phyloP scores from a whole-genome alignment of 2,329 filamentous ascomycete species.

The Fusarium lyarnte region DNA sequence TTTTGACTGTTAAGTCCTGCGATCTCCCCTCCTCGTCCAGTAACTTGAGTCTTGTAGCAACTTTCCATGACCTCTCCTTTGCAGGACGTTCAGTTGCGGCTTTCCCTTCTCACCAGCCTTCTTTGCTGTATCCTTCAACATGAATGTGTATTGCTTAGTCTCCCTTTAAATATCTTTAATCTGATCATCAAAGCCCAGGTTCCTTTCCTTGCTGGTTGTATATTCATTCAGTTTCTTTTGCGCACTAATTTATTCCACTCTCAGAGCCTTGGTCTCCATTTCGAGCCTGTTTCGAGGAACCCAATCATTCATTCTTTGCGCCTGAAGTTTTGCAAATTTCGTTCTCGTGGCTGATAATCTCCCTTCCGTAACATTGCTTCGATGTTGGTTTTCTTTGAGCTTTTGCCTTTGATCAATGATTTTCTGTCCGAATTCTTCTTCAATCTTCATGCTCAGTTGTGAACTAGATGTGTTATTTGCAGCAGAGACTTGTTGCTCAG shows the following conservation, averaged over 20 bases:
- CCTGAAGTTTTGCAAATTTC: fast-evolving
- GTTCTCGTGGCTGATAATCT: not conserved
- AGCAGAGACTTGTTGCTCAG: too few relatives aligned
- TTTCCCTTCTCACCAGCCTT: not conserved
- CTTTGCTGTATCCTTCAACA: not conserved
- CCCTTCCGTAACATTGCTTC: fast-evolving
- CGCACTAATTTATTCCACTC: not conserved
- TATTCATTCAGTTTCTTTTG: not conserved
- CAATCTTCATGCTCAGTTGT: too few relatives aligned
- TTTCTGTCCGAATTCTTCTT: not conserved
- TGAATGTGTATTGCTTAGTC: not conserved
- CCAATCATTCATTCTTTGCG: not conserved
- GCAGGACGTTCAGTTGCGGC: not conserved
- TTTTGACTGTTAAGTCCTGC: not conserved
- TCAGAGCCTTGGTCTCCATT: not conserved
- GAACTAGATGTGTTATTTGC: too few relatives aligned
- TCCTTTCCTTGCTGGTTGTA: not conserved
- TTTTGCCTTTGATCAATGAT: not conserved
- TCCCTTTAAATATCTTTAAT: not conserved
- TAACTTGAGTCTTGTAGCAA: not conserved
- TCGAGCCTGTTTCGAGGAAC: not conserved
- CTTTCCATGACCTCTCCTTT: not conserved
- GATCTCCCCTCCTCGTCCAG: not conserved
- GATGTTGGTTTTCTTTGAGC: not conserved
- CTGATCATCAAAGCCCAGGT: not conserved